Evolutionary conservation across 805 yeast genomes (phyloP).

Genomic region (Starmerella apicola): DNA sequence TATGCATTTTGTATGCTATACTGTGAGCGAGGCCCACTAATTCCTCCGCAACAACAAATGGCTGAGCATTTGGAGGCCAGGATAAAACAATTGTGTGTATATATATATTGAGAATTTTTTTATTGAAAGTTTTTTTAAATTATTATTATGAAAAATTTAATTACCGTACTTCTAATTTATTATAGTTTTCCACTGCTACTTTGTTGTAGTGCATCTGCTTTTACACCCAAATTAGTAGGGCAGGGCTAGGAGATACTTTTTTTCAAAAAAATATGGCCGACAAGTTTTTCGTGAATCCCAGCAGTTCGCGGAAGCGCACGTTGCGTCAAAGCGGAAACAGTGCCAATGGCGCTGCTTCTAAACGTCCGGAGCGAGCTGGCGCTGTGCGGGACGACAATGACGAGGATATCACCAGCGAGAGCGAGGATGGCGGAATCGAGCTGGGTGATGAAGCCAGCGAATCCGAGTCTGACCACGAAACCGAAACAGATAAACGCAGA

Average conservation of each 20-base stretch:
- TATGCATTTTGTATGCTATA: too few species aligned
- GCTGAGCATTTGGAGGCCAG: too few species aligned
- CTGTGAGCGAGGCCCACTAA: too few species aligned
- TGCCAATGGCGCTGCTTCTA: not conserved
- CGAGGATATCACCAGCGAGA: conserved; percentile 19
- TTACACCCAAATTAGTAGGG: too few species aligned
- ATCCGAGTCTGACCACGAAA: conserved; percentile 61
- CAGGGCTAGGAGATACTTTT: not conserved
- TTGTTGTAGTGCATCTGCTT: too few species aligned
- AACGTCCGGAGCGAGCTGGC: not conserved
- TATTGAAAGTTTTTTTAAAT: too few species aligned
- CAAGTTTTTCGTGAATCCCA: conserved; percentile 12
- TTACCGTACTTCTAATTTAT: too few species aligned
- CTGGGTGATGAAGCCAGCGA: conserved; percentile 43
- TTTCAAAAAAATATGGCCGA: conserved; percentile 6
- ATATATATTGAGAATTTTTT: too few species aligned
- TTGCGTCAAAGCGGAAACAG: not conserved
- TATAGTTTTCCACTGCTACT: too few species aligned
- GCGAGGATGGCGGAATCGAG: conserved; percentile 13
- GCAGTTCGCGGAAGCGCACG: conserved; percentile 5
- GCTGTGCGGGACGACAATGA: conserved; percentile 10
- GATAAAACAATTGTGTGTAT: too few species aligned
- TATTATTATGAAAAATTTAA: too few species aligned
- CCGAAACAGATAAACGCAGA: conserved; percentile 87
- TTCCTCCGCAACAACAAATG: too few species aligned